phyloP scores from a whole-genome alignment of 169 alveolate genomes.

The Babesia gibsoni region DNA sequence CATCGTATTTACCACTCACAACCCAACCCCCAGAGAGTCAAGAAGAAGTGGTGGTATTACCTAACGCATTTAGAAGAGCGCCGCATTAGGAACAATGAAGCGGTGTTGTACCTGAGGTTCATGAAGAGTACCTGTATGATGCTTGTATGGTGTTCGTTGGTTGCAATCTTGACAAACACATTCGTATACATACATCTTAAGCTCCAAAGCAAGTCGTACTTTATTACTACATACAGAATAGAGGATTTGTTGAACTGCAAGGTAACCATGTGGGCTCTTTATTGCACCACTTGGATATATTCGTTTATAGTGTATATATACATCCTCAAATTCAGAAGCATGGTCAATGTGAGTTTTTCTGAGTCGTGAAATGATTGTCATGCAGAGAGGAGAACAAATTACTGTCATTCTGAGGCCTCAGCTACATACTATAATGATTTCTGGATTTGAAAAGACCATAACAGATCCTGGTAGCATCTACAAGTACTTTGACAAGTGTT shows the following conservation, averaged over 20 bases:
- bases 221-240: slow-evolving; percentile 23
- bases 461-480: slow-evolving; percentile 40
- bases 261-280: slow-evolving; percentile 54
- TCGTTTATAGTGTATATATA: slow-evolving; percentile 46
- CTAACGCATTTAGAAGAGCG: slow-evolving; percentile 10
- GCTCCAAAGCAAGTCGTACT: slow-evolving; percentile 17
- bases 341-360: slow-evolving; percentile 21
- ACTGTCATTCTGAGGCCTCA: slow-evolving; percentile 61
- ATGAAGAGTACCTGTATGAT: slow-evolving; percentile 46
- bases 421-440: slow-evolving; percentile 62
- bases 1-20: too few species aligned
- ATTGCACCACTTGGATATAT: slow-evolving; percentile 56
- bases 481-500: slow-evolving; percentile 43
- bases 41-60: slow-evolving; percentile 43
- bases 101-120: slow-evolving; percentile 53
- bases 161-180: slow-evolving; percentile 27
- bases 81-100: slow-evolving; percentile 54
- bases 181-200: slow-evolving; percentile 29
- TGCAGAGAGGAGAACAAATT: slow-evolving; percentile 43
- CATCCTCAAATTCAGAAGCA: slow-evolving; percentile 33
- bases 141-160: slow-evolving; percentile 34
- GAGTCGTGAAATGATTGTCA: too few species aligned
- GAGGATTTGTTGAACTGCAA: slow-evolving; percentile 53
- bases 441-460: slow-evolving; percentile 49
- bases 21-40: background rate